Percentiles rank a stretch among this genome's conserved stretches.
phyloP scores from a whole-genome alignment of 441 rosid genomes.

The Gossypium trilobum region DNA sequence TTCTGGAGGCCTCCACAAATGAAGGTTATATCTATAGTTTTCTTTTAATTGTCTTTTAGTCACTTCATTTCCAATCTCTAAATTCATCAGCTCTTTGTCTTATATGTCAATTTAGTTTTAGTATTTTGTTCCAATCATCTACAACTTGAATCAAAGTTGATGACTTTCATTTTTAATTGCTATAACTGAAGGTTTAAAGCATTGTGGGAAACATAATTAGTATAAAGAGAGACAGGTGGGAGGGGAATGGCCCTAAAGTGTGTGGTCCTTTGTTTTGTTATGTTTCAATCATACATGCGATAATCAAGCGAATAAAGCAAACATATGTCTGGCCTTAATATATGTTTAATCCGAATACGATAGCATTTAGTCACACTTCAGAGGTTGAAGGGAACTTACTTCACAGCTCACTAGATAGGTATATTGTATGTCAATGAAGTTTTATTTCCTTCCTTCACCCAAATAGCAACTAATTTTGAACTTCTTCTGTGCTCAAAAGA shows the following conservation, averaged over 20 bases:
- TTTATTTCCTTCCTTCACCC: background rate
- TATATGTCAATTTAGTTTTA: slow-evolving; percentile 6
- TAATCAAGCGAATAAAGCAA: background rate
- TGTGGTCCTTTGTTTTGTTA: background rate
- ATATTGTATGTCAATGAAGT: background rate
- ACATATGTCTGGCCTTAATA: background rate
- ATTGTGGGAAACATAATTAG: background rate
- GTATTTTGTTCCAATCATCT: background rate
- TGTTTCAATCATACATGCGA: background rate
- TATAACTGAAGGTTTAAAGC: background rate
- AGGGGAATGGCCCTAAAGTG: background rate
- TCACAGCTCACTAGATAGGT: background rate
- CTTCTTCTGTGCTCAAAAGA: background rate
- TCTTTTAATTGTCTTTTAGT: background rate
- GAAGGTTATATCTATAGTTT: slow-evolving; percentile 37
- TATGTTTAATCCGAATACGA: background rate
- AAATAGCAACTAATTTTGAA: background rate
- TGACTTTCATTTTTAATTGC: slow-evolving; percentile 3
- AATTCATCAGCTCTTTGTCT: background rate
- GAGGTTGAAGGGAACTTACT: background rate
- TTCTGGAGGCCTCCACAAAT: slow-evolving; percentile 75
- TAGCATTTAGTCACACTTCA: background rate
- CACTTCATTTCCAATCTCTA: background rate
- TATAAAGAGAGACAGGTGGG: background rate
- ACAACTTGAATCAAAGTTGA: background rate